Conservation (phyloP, 1,284 basidiomycete genomes). For the Pseudozyma sp. region DNA sequence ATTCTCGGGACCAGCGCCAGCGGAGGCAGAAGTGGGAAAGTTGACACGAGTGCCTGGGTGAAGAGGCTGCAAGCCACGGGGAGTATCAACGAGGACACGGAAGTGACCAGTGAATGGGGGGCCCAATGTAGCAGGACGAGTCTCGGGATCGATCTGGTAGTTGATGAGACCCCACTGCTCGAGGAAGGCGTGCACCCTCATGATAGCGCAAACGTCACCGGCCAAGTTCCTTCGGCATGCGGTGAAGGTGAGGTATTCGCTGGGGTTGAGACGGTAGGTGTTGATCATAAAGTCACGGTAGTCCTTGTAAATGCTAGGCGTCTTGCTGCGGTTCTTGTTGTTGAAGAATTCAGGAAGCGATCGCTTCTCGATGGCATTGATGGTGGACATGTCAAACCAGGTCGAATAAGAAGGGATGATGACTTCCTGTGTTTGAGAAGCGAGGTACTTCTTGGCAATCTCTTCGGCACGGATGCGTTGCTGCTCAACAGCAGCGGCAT, state of each 20-base stretch:
- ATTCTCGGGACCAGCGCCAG: constrained; percentile 3
- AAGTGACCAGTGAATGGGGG: constrained; percentile 99
- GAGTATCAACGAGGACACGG: constrained; percentile 95
- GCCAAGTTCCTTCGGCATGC: constrained; percentile 95
- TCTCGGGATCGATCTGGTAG: constrained; percentile 99
- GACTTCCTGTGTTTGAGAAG: constrained; percentile 90
- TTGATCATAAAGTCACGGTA: constrained; percentile 99
- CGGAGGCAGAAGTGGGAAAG: constrained; percentile 21
- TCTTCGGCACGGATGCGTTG: constrained; percentile 82
- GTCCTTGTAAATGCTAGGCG: constrained; percentile 97
- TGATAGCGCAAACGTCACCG: constrained; percentile 97
- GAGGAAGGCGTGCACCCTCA: constrained; percentile 97
- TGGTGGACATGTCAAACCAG: constrained; percentile 96
- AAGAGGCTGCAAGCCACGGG: constrained; percentile 91
- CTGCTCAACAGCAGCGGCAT: constrained; percentile 82
- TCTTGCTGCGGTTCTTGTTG: constrained; percentile 86
- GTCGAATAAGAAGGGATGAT: constrained; percentile 97
- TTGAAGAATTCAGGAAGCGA: constrained; percentile 99
- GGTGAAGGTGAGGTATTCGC: constrained; percentile 96
- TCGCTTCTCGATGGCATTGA: constrained; percentile 90
- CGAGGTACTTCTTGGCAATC: constrained; percentile 91
- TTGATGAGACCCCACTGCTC: constrained; percentile 99
- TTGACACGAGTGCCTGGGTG: constrained; percentile 76
- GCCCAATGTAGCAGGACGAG: constrained; percentile 89
- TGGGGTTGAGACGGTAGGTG: constrained; percentile 92